Percentiles rank a stretch among this genome's conserved stretches.
Conservation (phyloP, 768 basidiomycete genomes). For the Hydnomerulius pinastri region DNA sequence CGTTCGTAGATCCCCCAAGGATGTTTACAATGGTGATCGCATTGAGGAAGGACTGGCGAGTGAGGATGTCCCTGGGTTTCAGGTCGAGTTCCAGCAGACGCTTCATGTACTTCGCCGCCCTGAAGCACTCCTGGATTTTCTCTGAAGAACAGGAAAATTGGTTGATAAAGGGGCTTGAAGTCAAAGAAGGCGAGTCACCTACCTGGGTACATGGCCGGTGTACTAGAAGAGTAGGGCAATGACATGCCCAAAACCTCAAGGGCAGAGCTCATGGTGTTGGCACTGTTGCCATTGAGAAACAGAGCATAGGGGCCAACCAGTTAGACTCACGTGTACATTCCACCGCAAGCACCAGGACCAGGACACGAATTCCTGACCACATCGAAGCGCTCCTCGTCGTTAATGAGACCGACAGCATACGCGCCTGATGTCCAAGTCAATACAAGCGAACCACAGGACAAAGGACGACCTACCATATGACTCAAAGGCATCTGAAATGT, state of each 20-base stretch:
- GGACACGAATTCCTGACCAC: constrained; percentile 87
- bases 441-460: background rate
- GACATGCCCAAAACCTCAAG: constrained; percentile 87
- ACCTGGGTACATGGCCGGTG: constrained; percentile 75
- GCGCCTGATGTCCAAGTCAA: constrained; percentile 53
- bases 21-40: constrained; percentile 80
- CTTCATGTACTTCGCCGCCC: constrained; percentile 76
- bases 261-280: constrained; percentile 87
- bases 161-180: background rate
- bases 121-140: constrained; percentile 81
- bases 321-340: constrained; percentile 74
- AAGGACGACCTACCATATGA: constrained; percentile 58
- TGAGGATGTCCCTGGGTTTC: constrained; percentile 79
- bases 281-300: constrained; percentile 38
- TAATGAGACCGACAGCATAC: constrained; percentile 73
- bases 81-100: constrained; percentile 73
- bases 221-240: constrained; percentile 76
- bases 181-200: background rate
- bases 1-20: constrained; percentile 87
- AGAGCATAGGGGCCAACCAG: background rate
- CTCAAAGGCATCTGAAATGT: constrained; percentile 84
- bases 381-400: constrained; percentile 78
- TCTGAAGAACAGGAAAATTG: constrained; percentile 43
- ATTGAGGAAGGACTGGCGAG: constrained; percentile 75
- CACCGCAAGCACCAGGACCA: constrained; percentile 82